A percentile compares a stretch with the other conserved stretches of the same genome.
These are phyloP conservation scores for Lachancea dasiensis DNA, from an alignment of 805 yeast species.

Conservation along the genomic window DNA sequence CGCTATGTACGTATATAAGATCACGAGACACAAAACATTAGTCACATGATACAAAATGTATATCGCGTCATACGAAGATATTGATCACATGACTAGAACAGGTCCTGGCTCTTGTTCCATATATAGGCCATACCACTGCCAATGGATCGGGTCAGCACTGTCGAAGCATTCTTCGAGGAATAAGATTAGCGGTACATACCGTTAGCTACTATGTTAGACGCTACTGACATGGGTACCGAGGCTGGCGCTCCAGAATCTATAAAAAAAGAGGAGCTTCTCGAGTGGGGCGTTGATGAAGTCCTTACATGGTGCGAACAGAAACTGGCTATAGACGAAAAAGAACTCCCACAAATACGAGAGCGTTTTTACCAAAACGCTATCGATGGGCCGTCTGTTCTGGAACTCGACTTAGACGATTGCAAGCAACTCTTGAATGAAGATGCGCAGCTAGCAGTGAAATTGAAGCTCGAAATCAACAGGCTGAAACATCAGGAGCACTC, in stretches of 20 bases:
- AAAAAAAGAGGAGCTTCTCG: constrained; percentile 2
- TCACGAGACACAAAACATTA: too few relatives aligned
- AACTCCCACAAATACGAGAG: constrained; percentile 11
- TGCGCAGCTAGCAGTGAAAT: constrained; percentile 49
- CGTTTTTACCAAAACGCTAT: constrained; percentile 21
- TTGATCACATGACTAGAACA: too few relatives aligned
- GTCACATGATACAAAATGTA: too few relatives aligned
- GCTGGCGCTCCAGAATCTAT: not conserved
- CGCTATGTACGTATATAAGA: too few relatives aligned
- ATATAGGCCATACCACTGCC: too few relatives aligned
- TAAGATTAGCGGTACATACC: too few relatives aligned
- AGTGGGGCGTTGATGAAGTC: constrained; percentile 27
- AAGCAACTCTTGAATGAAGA: constrained; percentile 60
- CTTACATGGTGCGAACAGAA: constrained; percentile 22
- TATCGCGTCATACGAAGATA: too few relatives aligned
- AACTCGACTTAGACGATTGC: constrained; percentile 62
- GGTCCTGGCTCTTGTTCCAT: too few relatives aligned
- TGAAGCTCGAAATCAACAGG: constrained; percentile 55
- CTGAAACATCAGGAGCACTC: constrained; percentile 30
- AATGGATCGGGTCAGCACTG: too few relatives aligned
- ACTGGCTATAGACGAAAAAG: constrained; percentile 13
- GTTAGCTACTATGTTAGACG: too few relatives aligned
- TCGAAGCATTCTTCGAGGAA: too few relatives aligned
- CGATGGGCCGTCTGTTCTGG: constrained; percentile 61
- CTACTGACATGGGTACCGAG: not conserved